Percentiles rank a stretch among this genome's conserved stretches.
phyloP scores from a whole-genome alignment of 805 yeast genomes.

The Hanseniaspora mollemarum region DNA sequence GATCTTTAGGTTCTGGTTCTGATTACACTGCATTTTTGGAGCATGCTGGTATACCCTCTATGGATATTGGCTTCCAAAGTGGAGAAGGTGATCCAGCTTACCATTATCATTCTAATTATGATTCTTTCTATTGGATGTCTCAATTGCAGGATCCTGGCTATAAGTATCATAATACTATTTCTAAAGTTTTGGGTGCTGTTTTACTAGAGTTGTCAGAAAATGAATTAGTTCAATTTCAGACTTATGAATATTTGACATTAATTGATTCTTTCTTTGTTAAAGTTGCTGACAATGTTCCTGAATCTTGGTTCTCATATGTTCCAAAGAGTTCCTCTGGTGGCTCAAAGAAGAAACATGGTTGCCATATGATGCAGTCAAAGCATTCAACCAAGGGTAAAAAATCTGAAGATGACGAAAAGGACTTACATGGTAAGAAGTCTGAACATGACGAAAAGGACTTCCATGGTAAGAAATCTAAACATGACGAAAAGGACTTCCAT shows the following conservation, averaged over 20 bases:
- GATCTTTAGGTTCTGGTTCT: constrained; percentile 55
- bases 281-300: constrained; percentile 31
- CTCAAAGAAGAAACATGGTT: no score
- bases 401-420: neutral
- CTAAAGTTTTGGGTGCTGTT: constrained; percentile 43
- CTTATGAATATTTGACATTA: constrained; percentile 33
- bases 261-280: constrained; percentile 33
- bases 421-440: neutral
- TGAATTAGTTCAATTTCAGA: constrained; percentile 32
- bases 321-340: constrained; percentile 3
- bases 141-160: constrained; percentile 52
- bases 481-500: neutral
- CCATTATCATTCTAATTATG: constrained; percentile 68
- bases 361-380: neutral
- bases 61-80: constrained; percentile 46
- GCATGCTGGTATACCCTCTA: constrained; percentile 48
- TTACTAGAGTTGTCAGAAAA: constrained; percentile 40
- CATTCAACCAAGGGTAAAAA: neutral
- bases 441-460: neutral
- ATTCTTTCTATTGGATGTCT: constrained; percentile 61
- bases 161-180: constrained; percentile 44
- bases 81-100: constrained; percentile 46
- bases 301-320: constrained; percentile 29
- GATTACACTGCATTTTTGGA: constrained; percentile 55
- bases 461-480: neutral